Conservation (phyloP, 345 rosid species). For the Linum trigynum region DNA sequence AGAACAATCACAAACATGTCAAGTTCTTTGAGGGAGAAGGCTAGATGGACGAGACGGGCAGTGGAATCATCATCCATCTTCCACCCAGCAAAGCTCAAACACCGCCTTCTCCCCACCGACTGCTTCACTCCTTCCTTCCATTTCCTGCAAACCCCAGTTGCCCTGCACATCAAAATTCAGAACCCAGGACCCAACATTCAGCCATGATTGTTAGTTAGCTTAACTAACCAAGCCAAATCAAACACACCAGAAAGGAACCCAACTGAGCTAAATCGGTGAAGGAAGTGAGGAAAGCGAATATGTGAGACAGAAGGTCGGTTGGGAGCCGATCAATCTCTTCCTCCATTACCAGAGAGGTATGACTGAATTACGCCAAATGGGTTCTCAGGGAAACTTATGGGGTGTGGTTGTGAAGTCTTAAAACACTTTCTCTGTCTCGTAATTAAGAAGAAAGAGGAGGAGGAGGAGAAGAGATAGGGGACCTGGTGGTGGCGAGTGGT, state of each 20-base stretch:
- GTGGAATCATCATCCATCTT: slow-evolving; percentile 82
- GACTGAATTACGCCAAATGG: neutral
- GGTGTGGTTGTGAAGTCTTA: neutral
- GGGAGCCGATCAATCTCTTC: slow-evolving; percentile 73
- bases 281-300: slow-evolving; percentile 46
- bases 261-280: slow-evolving; percentile 88
- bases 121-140: slow-evolving; percentile 85
- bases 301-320: slow-evolving; percentile 60
- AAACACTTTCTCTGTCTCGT: no score
- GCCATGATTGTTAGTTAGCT: neutral
- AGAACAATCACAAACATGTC: slow-evolving; percentile 47
- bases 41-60: slow-evolving; percentile 56
- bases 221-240: neutral
- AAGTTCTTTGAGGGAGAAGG: slow-evolving; percentile 75
- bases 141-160: slow-evolving; percentile 71
- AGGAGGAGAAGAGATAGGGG: neutral
- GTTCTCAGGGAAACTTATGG: neutral
- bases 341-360: slow-evolving; percentile 17
- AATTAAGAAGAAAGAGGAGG: neutral
- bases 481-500: neutral
- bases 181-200: neutral
- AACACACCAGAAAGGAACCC: slow-evolving; percentile 10
- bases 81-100: slow-evolving; percentile 68
- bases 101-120: slow-evolving; percentile 54
- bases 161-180: slow-evolving; percentile 29